A percentile compares a stretch with the other conserved stretches of the same genome.
Conservation (phyloP, 306 rosid genomes). For the Inga leiocalycina region DNA sequence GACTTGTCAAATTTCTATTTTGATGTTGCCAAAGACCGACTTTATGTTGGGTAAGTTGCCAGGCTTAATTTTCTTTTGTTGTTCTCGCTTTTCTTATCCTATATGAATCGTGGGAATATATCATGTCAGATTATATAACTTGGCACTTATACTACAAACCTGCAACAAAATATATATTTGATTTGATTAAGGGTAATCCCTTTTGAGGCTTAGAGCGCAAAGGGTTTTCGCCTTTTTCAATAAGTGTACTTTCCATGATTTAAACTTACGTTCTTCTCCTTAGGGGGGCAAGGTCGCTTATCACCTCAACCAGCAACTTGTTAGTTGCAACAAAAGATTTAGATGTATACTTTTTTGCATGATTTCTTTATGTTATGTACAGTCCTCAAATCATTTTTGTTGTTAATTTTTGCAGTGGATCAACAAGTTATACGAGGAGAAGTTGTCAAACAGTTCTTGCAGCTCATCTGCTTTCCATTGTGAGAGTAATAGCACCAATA, state of each 20-base stretch:
- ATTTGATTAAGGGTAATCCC: too few species aligned
- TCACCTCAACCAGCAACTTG: too few species aligned
- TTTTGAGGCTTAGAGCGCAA: too few species aligned
- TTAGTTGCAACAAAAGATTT: not conserved
- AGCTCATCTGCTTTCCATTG: constrained; percentile 77
- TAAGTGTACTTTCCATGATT: too few species aligned
- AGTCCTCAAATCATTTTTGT: constrained; percentile 6
- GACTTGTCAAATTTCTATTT: constrained; percentile 95
- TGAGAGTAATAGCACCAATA: constrained; percentile 84
- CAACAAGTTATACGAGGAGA: constrained; percentile 82
- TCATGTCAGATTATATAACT: constrained; percentile 1
- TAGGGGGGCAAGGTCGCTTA: too few species aligned
- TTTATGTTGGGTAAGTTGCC: constrained; percentile 83
- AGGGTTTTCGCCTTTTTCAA: too few species aligned
- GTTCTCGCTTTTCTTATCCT: not conserved
- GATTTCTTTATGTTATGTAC: not conserved
- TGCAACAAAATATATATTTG: not conserved
- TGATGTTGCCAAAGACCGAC: constrained; percentile 98
- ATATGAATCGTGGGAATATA: not conserved
- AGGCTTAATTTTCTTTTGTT: not conserved
- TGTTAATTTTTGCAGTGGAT: constrained; percentile 61
- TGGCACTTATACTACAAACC: not conserved
- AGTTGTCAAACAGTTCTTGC: constrained; percentile 97
- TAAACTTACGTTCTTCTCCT: too few species aligned
- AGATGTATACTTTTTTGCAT: constrained; percentile 9